Evolutionary conservation across 1,139 yeast genomes (phyloP).

Genomic region (Magnusiomyces tetraspermus): DNA sequence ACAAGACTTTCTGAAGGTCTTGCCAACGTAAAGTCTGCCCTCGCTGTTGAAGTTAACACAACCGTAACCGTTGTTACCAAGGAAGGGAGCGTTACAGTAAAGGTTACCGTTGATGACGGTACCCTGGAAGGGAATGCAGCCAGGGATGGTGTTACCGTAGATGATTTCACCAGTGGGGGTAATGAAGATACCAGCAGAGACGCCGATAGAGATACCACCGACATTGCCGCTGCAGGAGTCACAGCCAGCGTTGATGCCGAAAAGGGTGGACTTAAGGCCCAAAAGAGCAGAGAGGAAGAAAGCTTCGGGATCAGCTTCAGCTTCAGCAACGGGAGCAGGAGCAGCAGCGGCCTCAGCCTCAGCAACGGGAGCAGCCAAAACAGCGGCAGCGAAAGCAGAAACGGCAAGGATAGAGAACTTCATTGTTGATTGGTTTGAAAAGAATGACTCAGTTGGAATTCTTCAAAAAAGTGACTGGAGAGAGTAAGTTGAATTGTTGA

Average conservation of each 20-base stretch:
- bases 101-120: background rate
- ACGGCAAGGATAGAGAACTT: background rate
- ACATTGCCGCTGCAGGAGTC: background rate
- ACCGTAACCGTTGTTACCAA: background rate
- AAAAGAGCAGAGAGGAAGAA: background rate
- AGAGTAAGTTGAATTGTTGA: background rate
- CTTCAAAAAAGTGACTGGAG: background rate
- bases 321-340: background rate
- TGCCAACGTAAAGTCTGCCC: background rate
- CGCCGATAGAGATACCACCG: background rate
- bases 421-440: background rate
- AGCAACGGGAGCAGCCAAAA: background rate
- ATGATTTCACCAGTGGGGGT: background rate
- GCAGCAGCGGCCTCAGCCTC: background rate
- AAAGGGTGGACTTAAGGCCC: background rate
- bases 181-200: background rate
- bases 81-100: background rate
- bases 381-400: background rate
- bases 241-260: background rate
- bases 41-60: background rate
- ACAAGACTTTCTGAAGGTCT: background rate
- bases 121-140: background rate
- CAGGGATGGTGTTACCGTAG: background rate
- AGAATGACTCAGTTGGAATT: background rate
- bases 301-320: background rate